Evolutionary conservation across 1,139 yeast species (phyloP), one percentile per base, ranked within the genome.

Genomic region (Hansenula anomala): DNA sequence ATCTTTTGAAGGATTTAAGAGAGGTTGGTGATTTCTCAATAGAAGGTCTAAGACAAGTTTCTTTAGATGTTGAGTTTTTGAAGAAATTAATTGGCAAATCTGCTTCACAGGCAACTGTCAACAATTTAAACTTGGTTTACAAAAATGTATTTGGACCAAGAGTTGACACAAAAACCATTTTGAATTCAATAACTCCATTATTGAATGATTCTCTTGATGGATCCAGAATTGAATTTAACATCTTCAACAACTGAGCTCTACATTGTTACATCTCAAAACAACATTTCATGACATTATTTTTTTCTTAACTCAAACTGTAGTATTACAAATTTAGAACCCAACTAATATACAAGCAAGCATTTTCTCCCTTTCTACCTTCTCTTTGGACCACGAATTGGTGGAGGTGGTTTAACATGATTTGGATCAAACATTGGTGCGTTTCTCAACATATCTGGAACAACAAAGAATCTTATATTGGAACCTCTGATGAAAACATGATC

Each of bases 401-500:
- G 86, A 43, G 77, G 73, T 6, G 86, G 87, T 55, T 75, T 79
- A 28, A 74, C 76, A 23, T 77, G 76, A n/a, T 76, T 78, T 42
- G 73, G 77, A 67, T 83, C 78, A 53, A 86, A 82, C 78, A 88
- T 75, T 4, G 97, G 97, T 0, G 97, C 96, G 58, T 86, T 78
- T 54, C 78, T 73, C 42, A 92, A 72, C 63, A 89, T 82, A 43
- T 92, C 97, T 0, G 98, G 98, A 13, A 92, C 81, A 25, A 82
- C 77, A 47, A 92, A 74, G 61, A 88, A 83, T 48, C 92, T 74
- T 28, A 92, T 80, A 67, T 86, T 92, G 3, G 96, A 86, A 2
- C 98, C 98, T 54, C 98, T 75, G 4, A 92, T 80, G 58, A 87
- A 90, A 4, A 89, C 95, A 52, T 85, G 90, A 47, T 84, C 89